Percentiles rank a stretch among this genome's conserved stretches.
Evolutionary conservation across 257 asterid genomes (phyloP).

Genomic region (Ocimum tenuiflorum): DNA sequence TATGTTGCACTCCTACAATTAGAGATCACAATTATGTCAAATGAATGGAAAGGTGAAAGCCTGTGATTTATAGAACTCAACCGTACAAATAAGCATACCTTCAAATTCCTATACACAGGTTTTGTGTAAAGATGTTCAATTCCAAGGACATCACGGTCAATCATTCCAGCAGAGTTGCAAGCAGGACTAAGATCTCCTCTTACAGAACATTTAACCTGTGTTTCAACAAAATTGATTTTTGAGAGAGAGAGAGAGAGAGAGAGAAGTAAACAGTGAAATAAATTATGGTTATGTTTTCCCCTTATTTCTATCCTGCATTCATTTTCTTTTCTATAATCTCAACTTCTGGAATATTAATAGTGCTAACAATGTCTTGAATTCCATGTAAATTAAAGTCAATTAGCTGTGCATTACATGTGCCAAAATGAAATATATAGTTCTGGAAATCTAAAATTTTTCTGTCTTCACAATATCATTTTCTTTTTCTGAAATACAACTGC

Average conservation of each 20-base stretch:
- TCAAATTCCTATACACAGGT: constrained; percentile 69
- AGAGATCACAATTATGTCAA: constrained; percentile 1
- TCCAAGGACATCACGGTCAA: constrained; percentile 72
- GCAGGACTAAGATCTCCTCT: constrained; percentile 85
- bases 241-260: not conserved
- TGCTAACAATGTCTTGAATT: not conserved
- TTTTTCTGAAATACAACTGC: not conserved
- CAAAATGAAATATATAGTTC: not conserved
- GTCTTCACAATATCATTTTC: not conserved
- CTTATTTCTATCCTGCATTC: not conserved
- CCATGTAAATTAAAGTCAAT: not conserved
- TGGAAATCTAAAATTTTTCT: not conserved
- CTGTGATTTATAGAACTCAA: constrained; percentile 8
- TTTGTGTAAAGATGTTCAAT: constrained; percentile 58
- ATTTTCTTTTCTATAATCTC: not conserved
- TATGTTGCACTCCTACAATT: constrained; percentile 52
- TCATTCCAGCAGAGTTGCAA: constrained; percentile 83
- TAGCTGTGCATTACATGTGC: not conserved
- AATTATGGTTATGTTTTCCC: not conserved
- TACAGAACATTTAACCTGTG: constrained; percentile 70
- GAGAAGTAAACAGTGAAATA: not conserved
- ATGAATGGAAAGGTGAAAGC: constrained; percentile 10
- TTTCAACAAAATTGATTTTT: not conserved
- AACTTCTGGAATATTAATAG: not conserved
- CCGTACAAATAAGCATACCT: constrained; percentile 36